These are phyloP conservation scores for Stephania yunnanensis DNA, from an alignment of 164 flowering plant species.

Conservation along the genomic window DNA sequence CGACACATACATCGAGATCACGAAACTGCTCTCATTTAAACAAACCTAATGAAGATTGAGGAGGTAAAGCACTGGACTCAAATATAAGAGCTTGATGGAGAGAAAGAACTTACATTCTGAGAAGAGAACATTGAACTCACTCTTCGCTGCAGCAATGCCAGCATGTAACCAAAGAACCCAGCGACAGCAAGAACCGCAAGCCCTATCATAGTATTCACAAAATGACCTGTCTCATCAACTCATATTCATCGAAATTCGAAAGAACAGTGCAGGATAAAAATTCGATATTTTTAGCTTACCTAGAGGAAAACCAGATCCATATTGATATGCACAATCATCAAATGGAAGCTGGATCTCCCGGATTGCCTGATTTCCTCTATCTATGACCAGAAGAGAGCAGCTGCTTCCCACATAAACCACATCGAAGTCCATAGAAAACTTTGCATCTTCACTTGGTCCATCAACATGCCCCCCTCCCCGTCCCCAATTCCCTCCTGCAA, in stretches of 20 bases:
- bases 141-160: conserved; percentile 80
- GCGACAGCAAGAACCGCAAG: conserved; percentile 81
- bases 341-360: conserved; percentile 92
- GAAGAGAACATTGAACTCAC: conserved; percentile 59
- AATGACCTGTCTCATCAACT: not conserved
- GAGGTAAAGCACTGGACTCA: conserved; percentile 3
- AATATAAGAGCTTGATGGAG: not conserved
- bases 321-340: conserved; percentile 91
- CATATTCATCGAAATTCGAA: not conserved
- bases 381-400: conserved; percentile 87
- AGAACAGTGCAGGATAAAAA: not conserved
- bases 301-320: conserved; percentile 73
- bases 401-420: conserved; percentile 93
- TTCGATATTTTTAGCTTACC: conserved; percentile 39
- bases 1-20: not conserved
- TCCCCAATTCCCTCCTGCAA: conserved; percentile 88
- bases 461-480: conserved; percentile 78
- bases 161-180: conserved; percentile 88
- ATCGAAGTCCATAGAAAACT: conserved; percentile 88
- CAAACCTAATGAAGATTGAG: not conserved
- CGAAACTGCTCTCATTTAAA: not conserved
- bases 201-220: conserved; percentile 36
- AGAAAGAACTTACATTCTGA: conserved; percentile 42
- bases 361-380: conserved; percentile 84
- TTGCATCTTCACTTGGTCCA: conserved; percentile 96